Evolutionary conservation across 768 basidiomycete genomes (phyloP), one percentile per base, ranked within the genome.

Genomic region (Lyophyllum decastes): DNA sequence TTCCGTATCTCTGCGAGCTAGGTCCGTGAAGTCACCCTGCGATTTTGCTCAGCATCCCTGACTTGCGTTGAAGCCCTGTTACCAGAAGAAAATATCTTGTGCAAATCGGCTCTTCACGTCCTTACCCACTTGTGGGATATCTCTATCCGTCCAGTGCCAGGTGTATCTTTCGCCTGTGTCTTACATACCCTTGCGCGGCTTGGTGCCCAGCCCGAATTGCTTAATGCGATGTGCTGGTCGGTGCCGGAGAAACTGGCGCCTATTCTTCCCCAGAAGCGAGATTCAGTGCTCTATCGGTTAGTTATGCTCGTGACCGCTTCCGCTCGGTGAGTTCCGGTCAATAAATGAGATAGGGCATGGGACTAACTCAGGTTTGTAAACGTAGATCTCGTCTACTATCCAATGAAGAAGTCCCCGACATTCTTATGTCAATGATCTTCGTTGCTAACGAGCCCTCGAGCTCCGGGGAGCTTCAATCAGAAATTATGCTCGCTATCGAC

Each of bases 361-460:
- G 19, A 52, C 21, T 68, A 26, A 33, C 54, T 8, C 38, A 49
- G 34, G 38, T 10, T 62, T 10, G 16, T 7, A 27, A 16, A 7
- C 16, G 10, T 30, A 80, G 76, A 50, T 74, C 74, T 47, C 64
- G 71, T 48, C 70, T 67, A 50, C 65, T 82, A 16, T 59, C 64
- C 17, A 44, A 54, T 7, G 65, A 72, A 5, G 84, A 87, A 21
- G 63, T 80, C 1, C 76, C 81, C 12, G 77, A 83, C 55, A 65
- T 86, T 21, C 61, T 87, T 8, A 61, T 84, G 49, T 69, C 76
- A 2, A 61, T 92, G 41, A 58, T 86, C 4, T 70, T 87, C 2
- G 66, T 91, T 25, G 85, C 76, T 2, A 77, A 88, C 59, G 89
- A 91, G 62, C 68, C 76, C 1, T 70, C 76, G 12, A 79, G 79